Base-by-base conservation (phyloP, 2,329 filamentous ascomycete genomes). In the Coleophoma crateriformis region DNA sequence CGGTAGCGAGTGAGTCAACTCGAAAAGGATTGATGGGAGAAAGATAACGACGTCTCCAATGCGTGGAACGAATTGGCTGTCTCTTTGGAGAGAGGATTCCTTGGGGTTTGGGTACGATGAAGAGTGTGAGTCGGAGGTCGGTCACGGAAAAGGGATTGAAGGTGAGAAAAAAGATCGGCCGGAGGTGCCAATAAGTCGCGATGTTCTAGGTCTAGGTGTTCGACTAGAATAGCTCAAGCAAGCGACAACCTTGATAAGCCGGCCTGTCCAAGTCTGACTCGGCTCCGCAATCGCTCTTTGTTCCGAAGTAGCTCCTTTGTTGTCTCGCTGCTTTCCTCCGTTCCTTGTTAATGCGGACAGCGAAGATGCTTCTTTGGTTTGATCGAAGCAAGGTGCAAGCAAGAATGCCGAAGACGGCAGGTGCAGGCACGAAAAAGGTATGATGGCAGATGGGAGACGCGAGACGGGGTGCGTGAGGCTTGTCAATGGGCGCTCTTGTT, bases 211-310 rank as follows among this genome's bases (percentile, higher is more conserved):
- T 27, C 27, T 27, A 27, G 27, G 27, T 27, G 27, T 27, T 27
- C 27, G 27, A 27, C 27, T 27, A 27, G 27, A 27, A 27, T 27
- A 27, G 27, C 27, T 27, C 27, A 27, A 27, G 27, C 27, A 27
- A 27, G 27, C 27, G 27, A 27, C 27, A 27, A 27, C 27, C 35
- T 38, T 38, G 39, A 20, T 41, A 10, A 22, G 39, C 15, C 22
- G 39, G 39, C 39, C 19, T 17, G 19, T 22, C 15, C 17, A 22
- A 27, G 41, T 44, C 6, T 44, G 41, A 44, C 41, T 44, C 41
- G 41, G 41, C 41, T 44, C 41, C 41, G 41, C 27, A 33, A 44
- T 44, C 41, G 41, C 41, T 44, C 41, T n/a, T 27, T 44, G 41
- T 27, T 44, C 41, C 13, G 11, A 32, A n/a, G 41, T 33, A 14